Evolutionary conservation across 2,329 filamentous ascomycete species (phyloP), one percentile per base, ranked within the genome.

Genomic region (Talaromyces funiculosus): DNA sequence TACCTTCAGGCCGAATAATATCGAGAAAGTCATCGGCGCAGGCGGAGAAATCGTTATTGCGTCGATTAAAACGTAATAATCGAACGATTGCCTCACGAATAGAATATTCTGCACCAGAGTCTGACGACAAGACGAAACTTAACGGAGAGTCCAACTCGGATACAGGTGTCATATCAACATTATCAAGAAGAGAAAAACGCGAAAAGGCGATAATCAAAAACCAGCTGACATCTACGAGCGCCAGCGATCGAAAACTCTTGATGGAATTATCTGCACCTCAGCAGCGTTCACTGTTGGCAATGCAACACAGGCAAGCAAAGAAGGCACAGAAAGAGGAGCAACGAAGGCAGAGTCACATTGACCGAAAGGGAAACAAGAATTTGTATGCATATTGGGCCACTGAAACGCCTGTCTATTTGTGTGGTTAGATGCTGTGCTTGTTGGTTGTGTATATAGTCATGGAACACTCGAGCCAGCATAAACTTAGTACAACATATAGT

Each of bases 311-410:
- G 12, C 60, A 58, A 4, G 47, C 14, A 8, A 49, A 58, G 12
- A 61, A 47, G 16, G 31, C 35, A 22, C 60, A 57, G 35, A 58
- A 57, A 53, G 45, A 45, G 37, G 60, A 58, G n/a, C 53, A 40
- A 31, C 54, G 54, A 53, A 61, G 47, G 38, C 54, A 37, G 43
- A 54, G 33, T 35, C 16, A 33, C 12, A 40, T 61, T 38, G 47
- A 61, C 3, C 47, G 47, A 24, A 61, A 61, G 38, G 60, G 47
- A 2, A 61, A 61, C 18, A 61, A 61, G 53, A 61, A 61, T 53
- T 47, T 57, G 29, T 61, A 61, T 58, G 54, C 60, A 33, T 61
- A 61, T 43, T 61, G 60, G 60, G 37, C 33, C 18, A 61, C 60
- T 40, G 54, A 58, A 38, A 61, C 53, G 6, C 60, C 60, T 5